Evolutionary conservation across 2,329 filamentous ascomycete genomes (phyloP).

Genomic region (Ophiostoma populinum): DNA sequence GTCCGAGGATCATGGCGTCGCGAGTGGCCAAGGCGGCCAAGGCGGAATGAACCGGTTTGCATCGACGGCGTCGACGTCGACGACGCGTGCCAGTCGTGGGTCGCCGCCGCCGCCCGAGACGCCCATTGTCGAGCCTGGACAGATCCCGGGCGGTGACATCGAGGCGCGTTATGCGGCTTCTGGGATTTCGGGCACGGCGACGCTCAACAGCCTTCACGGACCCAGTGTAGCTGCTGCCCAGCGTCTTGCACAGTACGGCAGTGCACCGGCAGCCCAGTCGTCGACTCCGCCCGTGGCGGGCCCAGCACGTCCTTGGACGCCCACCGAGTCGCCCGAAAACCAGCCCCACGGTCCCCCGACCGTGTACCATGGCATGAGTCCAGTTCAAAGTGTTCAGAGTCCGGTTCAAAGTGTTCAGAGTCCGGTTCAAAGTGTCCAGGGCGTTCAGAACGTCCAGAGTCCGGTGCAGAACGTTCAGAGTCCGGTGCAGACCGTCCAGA

Average conservation of each 20-base stretch:
- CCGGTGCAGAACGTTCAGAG: no score
- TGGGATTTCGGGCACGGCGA: conserved; percentile 73
- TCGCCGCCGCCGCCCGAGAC: conserved; percentile 93
- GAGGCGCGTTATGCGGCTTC: conserved; percentile 83
- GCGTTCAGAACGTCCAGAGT: conserved; percentile 74
- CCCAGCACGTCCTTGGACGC: conserved; percentile 94
- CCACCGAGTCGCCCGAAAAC: conserved; percentile 74
- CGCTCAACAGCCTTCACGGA: conserved; percentile 51
- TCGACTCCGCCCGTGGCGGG: not conserved
- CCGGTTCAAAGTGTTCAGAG: conserved; percentile 41
- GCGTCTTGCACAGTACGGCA: conserved; percentile 60
- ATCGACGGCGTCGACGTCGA: conserved; percentile 85
- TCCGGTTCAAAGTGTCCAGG: conserved; percentile 70
- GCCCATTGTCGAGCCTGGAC: conserved; percentile 56
- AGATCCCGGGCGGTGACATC: conserved; percentile 61
- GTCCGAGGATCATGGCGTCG: conserved; percentile 7
- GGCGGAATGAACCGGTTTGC: conserved; percentile 39
- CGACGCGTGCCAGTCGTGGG: conserved; percentile 76
- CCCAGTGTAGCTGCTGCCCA: conserved; percentile 70
- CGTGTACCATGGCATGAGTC: conserved; percentile 73
- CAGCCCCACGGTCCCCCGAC: conserved; percentile 80
- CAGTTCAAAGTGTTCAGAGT: conserved; percentile 44
- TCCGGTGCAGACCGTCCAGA: no score
- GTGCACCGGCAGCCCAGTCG: conserved; percentile 22
- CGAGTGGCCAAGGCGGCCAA: not conserved